Base-by-base conservation (phyloP, 192 early-diverging fungal genomes). In the Coemansia sp. region DNA sequence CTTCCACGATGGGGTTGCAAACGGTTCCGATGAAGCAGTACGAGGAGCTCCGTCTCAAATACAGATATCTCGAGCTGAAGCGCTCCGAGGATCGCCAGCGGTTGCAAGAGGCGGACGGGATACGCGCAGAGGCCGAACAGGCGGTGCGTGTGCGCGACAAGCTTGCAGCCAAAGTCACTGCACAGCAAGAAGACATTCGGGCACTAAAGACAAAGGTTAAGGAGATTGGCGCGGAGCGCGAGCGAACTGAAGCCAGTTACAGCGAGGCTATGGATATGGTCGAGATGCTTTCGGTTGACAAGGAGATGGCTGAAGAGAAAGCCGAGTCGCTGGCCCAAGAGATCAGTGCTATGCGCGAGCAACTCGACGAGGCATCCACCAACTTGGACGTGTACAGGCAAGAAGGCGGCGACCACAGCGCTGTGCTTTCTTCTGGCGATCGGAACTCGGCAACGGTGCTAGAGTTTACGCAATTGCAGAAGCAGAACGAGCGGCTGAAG, bases 301-400 rank as follows among this genome's bases (percentile, higher is more conserved):
- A 91, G 70, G 94, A 97, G 74, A 87, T 95, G 85, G 94, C 92
- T 0, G 94, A 95, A 63, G 94, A 96, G 67, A 85, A 84, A 42
- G 87, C 88, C 22, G 94, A 96, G 43, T 79, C 85, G 17, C 59
- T 94, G 56, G 84, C 88, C 62, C 88, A 88, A 29, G 93, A 95
- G 66, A 79, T 89, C 0, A 79, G 79, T 36, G 59, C 83, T 20
- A 69, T 94, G 20, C 90, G 91, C 60, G 93, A 95, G 59, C 90
- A 91, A 61, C 75, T 93, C 8, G 92, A 89, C 46, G 94, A 93
- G 67, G 82, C 92, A 56, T 76, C 72, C 33, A 83, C 90, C 19
- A 87, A 89, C 63, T 59, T 94, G 34, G 86, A 90, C 50, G 76
- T 67, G 50, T 65, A 66, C 58, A 43, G 63, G 33, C 50, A 62